Evolutionary conservation across 257 asterid genomes (phyloP).

Genomic region (Avicennia marina): DNA sequence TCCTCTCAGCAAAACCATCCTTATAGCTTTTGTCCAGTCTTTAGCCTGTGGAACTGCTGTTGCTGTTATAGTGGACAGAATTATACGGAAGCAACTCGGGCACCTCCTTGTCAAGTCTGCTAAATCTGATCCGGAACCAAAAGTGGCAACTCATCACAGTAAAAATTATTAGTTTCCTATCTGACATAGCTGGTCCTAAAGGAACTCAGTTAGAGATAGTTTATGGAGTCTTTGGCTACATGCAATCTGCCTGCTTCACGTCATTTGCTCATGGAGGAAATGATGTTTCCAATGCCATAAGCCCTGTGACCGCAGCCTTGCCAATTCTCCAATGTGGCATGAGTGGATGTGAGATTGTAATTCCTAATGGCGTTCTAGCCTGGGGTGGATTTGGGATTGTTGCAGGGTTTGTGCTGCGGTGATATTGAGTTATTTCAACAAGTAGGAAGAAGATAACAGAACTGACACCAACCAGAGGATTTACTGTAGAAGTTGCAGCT

Average conservation of each 20-base stretch:
- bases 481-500: constrained; percentile 97
- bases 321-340: constrained; percentile 77
- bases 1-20: constrained; percentile 59
- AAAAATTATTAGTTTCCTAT: constrained; percentile 59
- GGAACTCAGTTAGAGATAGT: constrained; percentile 86
- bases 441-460: constrained; percentile 94
- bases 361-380: constrained; percentile 78
- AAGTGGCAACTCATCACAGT: constrained; percentile 26
- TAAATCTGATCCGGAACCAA: constrained; percentile 26
- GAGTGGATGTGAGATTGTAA: constrained; percentile 53
- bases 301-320: constrained; percentile 87
- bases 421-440: constrained; percentile 80
- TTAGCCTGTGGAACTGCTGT: constrained; percentile 60
- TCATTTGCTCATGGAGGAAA: constrained; percentile 99
- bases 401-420: constrained; percentile 89
- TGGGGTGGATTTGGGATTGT: constrained; percentile 99
- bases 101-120: constrained; percentile 65
- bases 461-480: constrained; percentile 86
- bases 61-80: constrained; percentile 53
- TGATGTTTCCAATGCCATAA: constrained; percentile 90
- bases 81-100: constrained; percentile 72
- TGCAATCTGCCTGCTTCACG: constrained; percentile 99
- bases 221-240: constrained; percentile 87
- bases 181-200: constrained; percentile 88
- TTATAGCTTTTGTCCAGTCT: constrained; percentile 56